Base-by-base conservation (phyloP, 495 filamentous ascomycete genomes). In the Pyrenula aspistea region DNA sequence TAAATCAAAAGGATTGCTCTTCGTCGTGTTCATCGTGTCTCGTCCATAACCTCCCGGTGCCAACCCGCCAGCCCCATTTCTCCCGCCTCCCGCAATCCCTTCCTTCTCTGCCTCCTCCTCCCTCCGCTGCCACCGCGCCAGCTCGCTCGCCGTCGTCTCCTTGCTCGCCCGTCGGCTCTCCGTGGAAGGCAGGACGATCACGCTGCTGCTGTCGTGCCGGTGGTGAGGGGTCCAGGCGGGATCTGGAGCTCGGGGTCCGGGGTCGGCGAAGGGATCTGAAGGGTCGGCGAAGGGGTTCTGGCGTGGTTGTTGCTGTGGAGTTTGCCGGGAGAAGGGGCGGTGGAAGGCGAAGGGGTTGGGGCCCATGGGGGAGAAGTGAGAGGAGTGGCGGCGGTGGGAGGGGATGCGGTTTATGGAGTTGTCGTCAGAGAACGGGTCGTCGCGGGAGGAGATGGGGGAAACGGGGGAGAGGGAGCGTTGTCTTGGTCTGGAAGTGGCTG, bases 1-100 rank as follows among this genome's bases (percentile, higher is more conserved):
- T 19, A 52, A 24, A 52, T 52, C 50, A 52, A 52, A 52, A 20
- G 50, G 50, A 52, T 52, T 52, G 50, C 50, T 52, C 50, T 52
- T 52, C 50, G 19, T 52, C 50, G 50, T 42, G 15, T 42, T 42
- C 31, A 42, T 42, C 31, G 31, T 42, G 15, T 42, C 31, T 15
- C 31, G 4, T 15, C 31, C 31, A 42, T 8, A 42, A 4, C 31
- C 31, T 8, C 31, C 31, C 15, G 4, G 8, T 42, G 8, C 15
- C n/a, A n/a, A n/a, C 31, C 31, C 31, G 31, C 4, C 15, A 4
- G 8, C 31, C 15, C 31, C 31, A 4, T 8, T 15, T 4, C 31
- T 15, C 4, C 4, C 31, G 8, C 31, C 31, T 8, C 31, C 31
- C 4, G 4, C 15, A 42, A 42, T 42, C 31, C 31, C 31, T 4